Evolutionary conservation across 805 yeast genomes (phyloP).

Genomic region (Citeromyces nyonsensis): DNA sequence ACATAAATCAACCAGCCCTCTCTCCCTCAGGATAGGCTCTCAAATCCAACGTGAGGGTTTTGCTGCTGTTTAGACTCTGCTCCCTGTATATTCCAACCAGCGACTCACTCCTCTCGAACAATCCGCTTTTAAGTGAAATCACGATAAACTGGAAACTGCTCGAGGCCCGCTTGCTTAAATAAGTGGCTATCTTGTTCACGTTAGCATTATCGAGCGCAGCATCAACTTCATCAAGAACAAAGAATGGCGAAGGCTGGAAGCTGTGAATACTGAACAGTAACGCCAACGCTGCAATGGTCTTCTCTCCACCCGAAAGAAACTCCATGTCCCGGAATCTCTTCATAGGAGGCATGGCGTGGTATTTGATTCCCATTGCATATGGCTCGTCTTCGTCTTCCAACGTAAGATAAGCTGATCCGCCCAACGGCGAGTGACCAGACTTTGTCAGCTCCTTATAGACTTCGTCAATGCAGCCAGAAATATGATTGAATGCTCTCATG

Average conservation of each 20-base stretch:
- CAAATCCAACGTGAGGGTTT: slow-evolving; percentile 59
- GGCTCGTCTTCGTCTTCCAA: slow-evolving; percentile 88
- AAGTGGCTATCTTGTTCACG: slow-evolving; percentile 76
- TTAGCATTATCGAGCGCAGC: slow-evolving; percentile 91
- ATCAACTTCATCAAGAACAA: slow-evolving; percentile 94
- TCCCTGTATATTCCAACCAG: slow-evolving; percentile 88
- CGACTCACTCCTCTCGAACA: slow-evolving; percentile 81
- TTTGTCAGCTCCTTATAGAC: slow-evolving; percentile 81
- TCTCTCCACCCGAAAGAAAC: slow-evolving; percentile 89
- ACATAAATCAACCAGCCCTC: background rate
- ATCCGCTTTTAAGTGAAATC: slow-evolving; percentile 73
- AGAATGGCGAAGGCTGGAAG: slow-evolving; percentile 86
- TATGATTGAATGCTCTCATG: slow-evolving; percentile 61
- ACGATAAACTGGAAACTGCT: slow-evolving; percentile 83
- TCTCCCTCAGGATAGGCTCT: slow-evolving; percentile 32
- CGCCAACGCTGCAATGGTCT: slow-evolving; percentile 92
- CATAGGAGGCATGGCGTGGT: slow-evolving; percentile 93
- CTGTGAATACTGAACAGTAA: slow-evolving; percentile 83
- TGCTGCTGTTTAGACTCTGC: slow-evolving; percentile 57
- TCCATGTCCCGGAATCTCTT: slow-evolving; percentile 90
- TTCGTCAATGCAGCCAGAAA: slow-evolving; percentile 53
- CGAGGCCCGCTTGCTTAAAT: slow-evolving; percentile 61
- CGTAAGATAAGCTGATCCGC: slow-evolving; percentile 87
- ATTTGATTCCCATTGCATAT: slow-evolving; percentile 65
- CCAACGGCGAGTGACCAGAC: slow-evolving; percentile 54